Base-by-base conservation (phyloP, 2,329 filamentous ascomycete genomes). In the Sporothrix curviconia region DNA sequence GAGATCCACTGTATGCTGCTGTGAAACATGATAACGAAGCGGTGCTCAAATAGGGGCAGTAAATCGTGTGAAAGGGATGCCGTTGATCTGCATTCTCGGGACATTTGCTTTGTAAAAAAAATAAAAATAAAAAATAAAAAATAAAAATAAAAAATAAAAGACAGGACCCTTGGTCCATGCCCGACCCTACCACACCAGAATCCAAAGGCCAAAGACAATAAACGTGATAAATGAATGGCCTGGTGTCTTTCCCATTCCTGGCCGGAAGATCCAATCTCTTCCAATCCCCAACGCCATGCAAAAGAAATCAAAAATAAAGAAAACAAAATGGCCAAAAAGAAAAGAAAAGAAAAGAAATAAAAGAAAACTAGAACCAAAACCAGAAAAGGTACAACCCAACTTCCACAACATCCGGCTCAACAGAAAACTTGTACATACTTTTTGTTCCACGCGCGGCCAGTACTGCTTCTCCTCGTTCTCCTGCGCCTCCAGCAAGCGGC, bases 371-470 rank as follows among this genome's bases (percentile, higher is more conserved):
- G 25, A 17, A 47, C 1, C 22, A 9, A 47, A 40, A 6, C 37
- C 6, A 24, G 7, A 25, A 12, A 3, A 36, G 11, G n/a, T n/a
- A 46, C 22, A 52, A 32, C 7, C 5, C 9, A 17, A 25, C 17
- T 25, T 3, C n/a, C 3, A 55, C 43, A 22, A 37, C 7, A 6
- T 2, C n/a, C 28, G n/a, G 12, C 15, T 70, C 61, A 92, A 66
- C 89, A 92, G 62, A 92, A 73, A 84, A 79, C 68, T 87, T 89
- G 68, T 91, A 94, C 12, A 81, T 63, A n/a, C n/a, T n/a, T n/a
- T 66, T 77, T 85, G 76, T 92, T 94, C 88, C 89, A 92, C 59
- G n/a, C 64, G 72, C 0, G 89, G 88, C 89, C 89, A 92, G 4
- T 71, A 69, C 32, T 78, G 80, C 65, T 78, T 77, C 74, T 96